A percentile compares a stretch with the other conserved stretches of the same genome.
These are phyloP conservation scores for Excoecaria agallocha DNA, from an alignment of 345 rosid genomes.

Conservation along the genomic window DNA sequence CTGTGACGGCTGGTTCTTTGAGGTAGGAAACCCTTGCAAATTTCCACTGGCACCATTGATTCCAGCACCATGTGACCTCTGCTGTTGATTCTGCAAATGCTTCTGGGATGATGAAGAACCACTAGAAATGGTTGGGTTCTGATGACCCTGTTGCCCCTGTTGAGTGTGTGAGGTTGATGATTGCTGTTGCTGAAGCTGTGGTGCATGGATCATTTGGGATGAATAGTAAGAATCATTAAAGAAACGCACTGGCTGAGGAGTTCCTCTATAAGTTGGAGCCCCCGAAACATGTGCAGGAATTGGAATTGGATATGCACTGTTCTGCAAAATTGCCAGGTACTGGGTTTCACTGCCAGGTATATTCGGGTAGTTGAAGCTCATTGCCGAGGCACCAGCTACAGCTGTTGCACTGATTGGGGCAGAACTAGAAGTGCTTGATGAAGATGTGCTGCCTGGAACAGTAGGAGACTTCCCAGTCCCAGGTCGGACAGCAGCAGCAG, in stretches of 20 bases:
- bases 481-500: conserved; percentile 59
- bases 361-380: conserved; percentile 82
- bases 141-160: conserved; percentile 69
- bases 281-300: conserved; percentile 87
- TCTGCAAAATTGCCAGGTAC: conserved; percentile 87
- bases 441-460: conserved; percentile 35
- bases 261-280: conserved; percentile 64
- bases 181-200: conserved; percentile 71
- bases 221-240: conserved; percentile 85
- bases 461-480: conserved; percentile 61
- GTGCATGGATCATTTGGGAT: conserved; percentile 81
- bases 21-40: conserved; percentile 63
- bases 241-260: conserved; percentile 70
- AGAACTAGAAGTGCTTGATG: conserved; percentile 46
- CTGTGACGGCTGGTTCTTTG: conserved; percentile 56
- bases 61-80: conserved; percentile 46
- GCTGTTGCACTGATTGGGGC: conserved; percentile 50
- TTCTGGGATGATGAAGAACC: conserved; percentile 77
- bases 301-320: conserved; percentile 72
- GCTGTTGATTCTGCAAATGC: conserved; percentile 78
- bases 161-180: conserved; percentile 40
- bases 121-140: conserved; percentile 61
- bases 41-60: conserved; percentile 43
- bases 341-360: conserved; percentile 83
- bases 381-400: conserved; percentile 55